Percentiles rank a stretch among this genome's conserved stretches.
Evolutionary conservation across 257 asterid genomes (phyloP).

Genomic region (Solanum habrochaites): DNA sequence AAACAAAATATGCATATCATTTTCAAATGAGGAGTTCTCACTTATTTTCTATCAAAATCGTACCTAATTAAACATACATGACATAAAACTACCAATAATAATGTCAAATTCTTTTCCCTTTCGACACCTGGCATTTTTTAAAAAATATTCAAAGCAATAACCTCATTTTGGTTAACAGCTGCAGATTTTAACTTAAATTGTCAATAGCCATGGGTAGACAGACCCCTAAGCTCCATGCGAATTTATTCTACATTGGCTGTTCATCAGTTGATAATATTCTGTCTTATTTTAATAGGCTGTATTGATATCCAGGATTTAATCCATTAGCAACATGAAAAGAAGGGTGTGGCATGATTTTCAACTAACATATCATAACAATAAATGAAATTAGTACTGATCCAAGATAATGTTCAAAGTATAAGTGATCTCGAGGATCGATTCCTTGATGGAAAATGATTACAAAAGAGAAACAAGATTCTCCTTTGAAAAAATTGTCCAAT

Average conservation of each 20-base stretch:
- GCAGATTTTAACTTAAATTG: background rate
- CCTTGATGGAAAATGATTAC: background rate
- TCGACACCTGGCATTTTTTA: background rate
- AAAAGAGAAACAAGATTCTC: background rate
- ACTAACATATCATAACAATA: background rate
- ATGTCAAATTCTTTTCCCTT: background rate
- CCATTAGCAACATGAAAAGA: background rate
- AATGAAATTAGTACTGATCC: background rate
- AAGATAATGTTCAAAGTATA: background rate
- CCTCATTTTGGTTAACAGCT: background rate
- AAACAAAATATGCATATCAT: slow-evolving; percentile 22
- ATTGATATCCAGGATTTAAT: slow-evolving; percentile 3
- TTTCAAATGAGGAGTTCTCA: slow-evolving; percentile 8
- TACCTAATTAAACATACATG: background rate
- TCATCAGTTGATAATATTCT: slow-evolving; percentile 10
- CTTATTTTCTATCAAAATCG: slow-evolving; percentile 1
- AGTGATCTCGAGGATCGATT: background rate
- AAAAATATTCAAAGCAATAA: background rate
- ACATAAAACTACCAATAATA: background rate
- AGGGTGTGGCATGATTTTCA: background rate
- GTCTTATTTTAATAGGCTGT: background rate
- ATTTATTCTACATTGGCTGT: slow-evolving; percentile 18
- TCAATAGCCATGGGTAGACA: background rate
- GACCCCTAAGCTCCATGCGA: slow-evolving; percentile 1
- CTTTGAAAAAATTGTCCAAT: background rate